These are phyloP conservation scores for Metarhizium brunneum DNA, from an alignment of 2,329 filamentous ascomycete species.

Conservation along the genomic window DNA sequence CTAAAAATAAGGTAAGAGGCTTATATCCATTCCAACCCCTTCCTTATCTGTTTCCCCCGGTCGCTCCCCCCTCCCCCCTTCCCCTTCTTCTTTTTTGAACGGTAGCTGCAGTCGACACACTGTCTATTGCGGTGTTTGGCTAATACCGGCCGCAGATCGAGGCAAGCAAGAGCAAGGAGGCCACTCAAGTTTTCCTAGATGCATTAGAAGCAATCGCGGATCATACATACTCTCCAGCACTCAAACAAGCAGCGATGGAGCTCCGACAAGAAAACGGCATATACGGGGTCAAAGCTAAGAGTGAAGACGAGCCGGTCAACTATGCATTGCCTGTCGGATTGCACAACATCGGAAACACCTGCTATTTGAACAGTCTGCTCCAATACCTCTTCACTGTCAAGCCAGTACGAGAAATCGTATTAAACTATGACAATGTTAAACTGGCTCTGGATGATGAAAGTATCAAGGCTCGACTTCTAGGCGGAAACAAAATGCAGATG, in stretches of 20 bases:
- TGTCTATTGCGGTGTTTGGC: not conserved
- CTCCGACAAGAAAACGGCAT: conserved; percentile 10
- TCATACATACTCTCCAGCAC: conserved; percentile 12
- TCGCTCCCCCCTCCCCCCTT: not conserved
- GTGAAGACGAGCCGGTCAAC: conserved; percentile 15
- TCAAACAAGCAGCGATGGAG: conserved; percentile 18
- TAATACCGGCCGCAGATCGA: conserved; percentile 14
- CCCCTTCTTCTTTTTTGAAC: not conserved
- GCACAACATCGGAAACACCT: conserved; percentile 93
- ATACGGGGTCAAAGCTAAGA: conserved; percentile 6
- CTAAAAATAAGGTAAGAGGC: conserved; percentile 19
- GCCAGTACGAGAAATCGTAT: conserved; percentile 69
- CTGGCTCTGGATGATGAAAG: conserved; percentile 57
- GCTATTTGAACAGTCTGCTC: conserved; percentile 91
- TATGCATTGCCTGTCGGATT: conserved; percentile 70
- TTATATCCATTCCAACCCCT: not conserved
- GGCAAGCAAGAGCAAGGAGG: conserved; percentile 17
- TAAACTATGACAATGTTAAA: conserved; percentile 63
- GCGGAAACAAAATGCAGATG: conserved; percentile 48
- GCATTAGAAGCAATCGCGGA: conserved; percentile 26
- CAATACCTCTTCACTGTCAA: conserved; percentile 91
- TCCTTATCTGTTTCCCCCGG: not conserved
- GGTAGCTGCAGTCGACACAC: not conserved
- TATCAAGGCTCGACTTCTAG: conserved; percentile 61
- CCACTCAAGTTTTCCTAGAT: conserved; percentile 21